Conservation (phyloP, 208 protist genomes). For the Acanthamoeba pearcei region DNA sequence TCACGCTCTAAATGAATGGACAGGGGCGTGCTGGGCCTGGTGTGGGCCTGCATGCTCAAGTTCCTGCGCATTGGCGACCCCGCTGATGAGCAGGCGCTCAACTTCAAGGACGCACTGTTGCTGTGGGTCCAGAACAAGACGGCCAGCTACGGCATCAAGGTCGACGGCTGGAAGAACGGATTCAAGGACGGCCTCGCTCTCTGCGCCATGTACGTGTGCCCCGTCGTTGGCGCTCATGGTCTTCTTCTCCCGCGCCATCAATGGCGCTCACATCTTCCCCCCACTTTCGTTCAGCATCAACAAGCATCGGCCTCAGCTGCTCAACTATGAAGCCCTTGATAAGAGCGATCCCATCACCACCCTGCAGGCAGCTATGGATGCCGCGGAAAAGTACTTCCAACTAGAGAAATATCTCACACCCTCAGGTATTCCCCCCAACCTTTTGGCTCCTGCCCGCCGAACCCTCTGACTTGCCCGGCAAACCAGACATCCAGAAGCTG, state of each 20-base stretch:
- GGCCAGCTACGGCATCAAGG: slow-evolving; percentile 71
- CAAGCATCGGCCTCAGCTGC: slow-evolving; percentile 72
- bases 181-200: slow-evolving; percentile 78
- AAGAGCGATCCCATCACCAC: slow-evolving; percentile 61
- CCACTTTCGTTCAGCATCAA: slow-evolving; percentile 1
- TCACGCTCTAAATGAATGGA: background rate
- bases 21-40: slow-evolving; percentile 50
- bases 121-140: slow-evolving; percentile 77
- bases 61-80: slow-evolving; percentile 65
- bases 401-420: slow-evolving; percentile 72
- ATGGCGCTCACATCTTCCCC: background rate
- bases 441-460: background rate
- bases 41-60: slow-evolving; percentile 74
- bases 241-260: too few species aligned
- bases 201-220: slow-evolving; percentile 51
- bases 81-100: slow-evolving; percentile 45
- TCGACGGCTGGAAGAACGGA: slow-evolving; percentile 43
- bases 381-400: slow-evolving; percentile 75
- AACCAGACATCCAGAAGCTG: slow-evolving; percentile 73
- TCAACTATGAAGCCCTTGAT: slow-evolving; percentile 61
- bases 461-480: background rate
- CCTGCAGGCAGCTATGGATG: slow-evolving; percentile 71
- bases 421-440: background rate
- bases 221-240: background rate
- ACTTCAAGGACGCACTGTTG: slow-evolving; percentile 74